Conservation (phyloP, 176 grass and related monocot genomes). For the Paspalum notatum region DNA sequence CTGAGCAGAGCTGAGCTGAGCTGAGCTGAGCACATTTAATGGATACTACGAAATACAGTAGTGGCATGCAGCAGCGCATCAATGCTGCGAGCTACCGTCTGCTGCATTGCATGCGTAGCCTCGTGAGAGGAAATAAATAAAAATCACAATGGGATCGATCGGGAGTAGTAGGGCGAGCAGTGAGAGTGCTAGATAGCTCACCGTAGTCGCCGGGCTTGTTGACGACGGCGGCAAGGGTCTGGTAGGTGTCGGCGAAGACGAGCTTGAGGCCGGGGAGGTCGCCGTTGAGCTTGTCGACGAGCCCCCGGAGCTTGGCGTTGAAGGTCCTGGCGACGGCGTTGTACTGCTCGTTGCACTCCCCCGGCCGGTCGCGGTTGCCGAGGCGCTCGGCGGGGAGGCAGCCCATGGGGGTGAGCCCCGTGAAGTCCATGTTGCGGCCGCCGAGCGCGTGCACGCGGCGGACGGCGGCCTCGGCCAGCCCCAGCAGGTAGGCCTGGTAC, state of each 20-base stretch:
- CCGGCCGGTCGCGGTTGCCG: slow-evolving; percentile 38
- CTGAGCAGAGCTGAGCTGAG: neutral
- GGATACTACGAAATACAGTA: too few species aligned
- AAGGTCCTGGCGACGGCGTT: slow-evolving; percentile 59
- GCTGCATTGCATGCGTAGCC: neutral
- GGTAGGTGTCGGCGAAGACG: slow-evolving; percentile 52
- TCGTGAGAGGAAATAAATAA: neutral
- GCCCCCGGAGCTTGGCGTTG: slow-evolving; percentile 45
- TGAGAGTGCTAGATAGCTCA: neutral
- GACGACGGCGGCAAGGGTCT: slow-evolving; percentile 47
- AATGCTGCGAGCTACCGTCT: slow-evolving; percentile 19
- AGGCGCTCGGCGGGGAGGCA: slow-evolving; percentile 53
- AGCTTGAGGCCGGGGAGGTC: slow-evolving; percentile 25
- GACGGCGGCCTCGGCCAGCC: slow-evolving; percentile 45
- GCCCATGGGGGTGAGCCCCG: slow-evolving; percentile 52
- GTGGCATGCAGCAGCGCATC: neutral
- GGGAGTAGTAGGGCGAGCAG: neutral
- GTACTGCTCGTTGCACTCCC: slow-evolving; percentile 56
- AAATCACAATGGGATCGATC: too few species aligned
- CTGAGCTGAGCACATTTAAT: neutral
- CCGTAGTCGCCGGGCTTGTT: slow-evolving; percentile 44
- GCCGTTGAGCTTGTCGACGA: slow-evolving; percentile 44
- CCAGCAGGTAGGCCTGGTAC: slow-evolving; percentile 51
- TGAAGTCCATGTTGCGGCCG: slow-evolving; percentile 62
- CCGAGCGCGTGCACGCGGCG: slow-evolving; percentile 44